These are phyloP conservation scores for Leccinum sublutescens DNA, from an alignment of 768 basidiomycete genomes.

Conservation along the genomic window DNA sequence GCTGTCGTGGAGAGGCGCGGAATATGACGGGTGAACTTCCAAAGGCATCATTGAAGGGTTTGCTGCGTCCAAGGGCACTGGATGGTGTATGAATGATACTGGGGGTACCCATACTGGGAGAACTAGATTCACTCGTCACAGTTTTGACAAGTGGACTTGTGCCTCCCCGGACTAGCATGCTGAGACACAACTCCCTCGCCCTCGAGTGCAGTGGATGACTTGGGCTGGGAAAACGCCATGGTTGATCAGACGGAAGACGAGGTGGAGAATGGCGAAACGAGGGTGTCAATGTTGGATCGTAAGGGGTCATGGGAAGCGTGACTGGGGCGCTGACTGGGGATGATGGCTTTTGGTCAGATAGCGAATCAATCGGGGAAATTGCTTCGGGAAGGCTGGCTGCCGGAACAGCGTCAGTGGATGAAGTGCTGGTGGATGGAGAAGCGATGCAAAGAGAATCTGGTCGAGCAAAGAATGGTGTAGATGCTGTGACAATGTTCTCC, in stretches of 20 bases:
- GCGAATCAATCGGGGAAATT: neutral
- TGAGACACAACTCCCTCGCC: conserved; percentile 61
- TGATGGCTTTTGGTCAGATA: conserved; percentile 10
- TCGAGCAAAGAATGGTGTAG: conserved; percentile 27
- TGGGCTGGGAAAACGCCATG: conserved; percentile 80
- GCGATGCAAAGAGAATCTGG: conserved; percentile 25
- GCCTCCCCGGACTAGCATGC: conserved; percentile 56
- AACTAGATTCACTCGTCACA: conserved; percentile 27
- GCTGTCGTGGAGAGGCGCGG: conserved; percentile 40
- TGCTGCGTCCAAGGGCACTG: conserved; percentile 25
- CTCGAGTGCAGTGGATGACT: conserved; percentile 72
- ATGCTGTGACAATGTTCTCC: conserved; percentile 13
- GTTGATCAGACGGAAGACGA: conserved; percentile 73
- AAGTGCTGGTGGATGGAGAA: conserved; percentile 12
- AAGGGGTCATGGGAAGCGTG: conserved; percentile 64
- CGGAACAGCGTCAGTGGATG: neutral
- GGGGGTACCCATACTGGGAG: conserved; percentile 29
- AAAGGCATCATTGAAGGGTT: conserved; percentile 29
- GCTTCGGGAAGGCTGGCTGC: conserved; percentile 3
- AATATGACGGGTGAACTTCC: conserved; percentile 40
- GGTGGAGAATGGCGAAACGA: conserved; percentile 77
- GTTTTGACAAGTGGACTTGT: conserved; percentile 47
- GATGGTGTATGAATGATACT: conserved; percentile 32
- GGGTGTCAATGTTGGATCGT: conserved; percentile 71
- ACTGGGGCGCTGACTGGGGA: conserved; percentile 28